Base-by-base conservation (phyloP, 768 basidiomycete species). In the Agrocybe chaxingu region DNA sequence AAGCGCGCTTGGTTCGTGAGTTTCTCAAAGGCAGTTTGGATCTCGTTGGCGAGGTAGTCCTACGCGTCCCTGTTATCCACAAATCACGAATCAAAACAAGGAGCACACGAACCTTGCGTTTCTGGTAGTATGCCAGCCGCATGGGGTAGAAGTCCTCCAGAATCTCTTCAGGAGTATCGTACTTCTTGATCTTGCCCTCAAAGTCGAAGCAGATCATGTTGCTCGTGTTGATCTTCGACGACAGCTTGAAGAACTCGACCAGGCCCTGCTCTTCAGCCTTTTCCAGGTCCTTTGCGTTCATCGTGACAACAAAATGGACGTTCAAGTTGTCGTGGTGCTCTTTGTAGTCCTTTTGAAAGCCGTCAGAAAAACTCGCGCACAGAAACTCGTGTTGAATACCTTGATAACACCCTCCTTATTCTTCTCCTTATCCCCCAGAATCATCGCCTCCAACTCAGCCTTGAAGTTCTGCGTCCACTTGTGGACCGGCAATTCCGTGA, bases 191-290 rank as follows among this genome's bases (percentile, higher is more conserved):
- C 74, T 96, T 97, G 58, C 92, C 87, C 12, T 95, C 89, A 53
- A 90, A 81, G 68, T 99, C 96, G 67, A 99, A 99, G 70, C 92
- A 94, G 12, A 98, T 97, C 97, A 99, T 98, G 72, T 99, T 99
- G 65, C 82, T 80, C 11, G 92, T 97, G 66, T 78, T 88, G 66
- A 99, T 70, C 66, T 94, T 90, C 42, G 78, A 69, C 10, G 83
- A 83, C 54, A 98, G 72, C 69, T 93, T 96, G 84, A 99, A 98
- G 66, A 82, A 90, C 66, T 97, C 95, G 31, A 84, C 60, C 31
- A 99, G 71, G 3, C 96, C 96, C 63, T 97, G 92, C 53, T 81
- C 78, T 64, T 96, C 92, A 2, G 93, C 93, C 66, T 89, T 89
- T 57, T 89, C 79, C 56, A 97, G 79, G 52, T 87, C 86, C 55